Percentiles rank a stretch among this genome's conserved stretches.
These are phyloP conservation scores for Urochloa ruziziensis DNA, from an alignment of 176 grass and related monocot genomes.

Conservation along the genomic window DNA sequence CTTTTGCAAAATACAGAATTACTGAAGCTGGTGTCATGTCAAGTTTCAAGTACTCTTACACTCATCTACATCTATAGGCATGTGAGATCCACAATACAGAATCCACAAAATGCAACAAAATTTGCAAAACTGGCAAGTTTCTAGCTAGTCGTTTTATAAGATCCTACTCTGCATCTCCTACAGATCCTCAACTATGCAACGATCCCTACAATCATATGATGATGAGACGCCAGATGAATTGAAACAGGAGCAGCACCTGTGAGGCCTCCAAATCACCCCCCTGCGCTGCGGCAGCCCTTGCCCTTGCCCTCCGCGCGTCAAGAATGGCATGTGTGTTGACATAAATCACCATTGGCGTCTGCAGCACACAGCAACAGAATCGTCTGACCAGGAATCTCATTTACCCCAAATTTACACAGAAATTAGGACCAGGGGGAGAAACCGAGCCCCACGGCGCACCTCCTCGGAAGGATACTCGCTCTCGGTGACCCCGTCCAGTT, in stretches of 20 bases:
- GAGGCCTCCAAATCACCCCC: slow-evolving; percentile 53
- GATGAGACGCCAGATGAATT: background rate
- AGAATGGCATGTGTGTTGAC: slow-evolving; percentile 80
- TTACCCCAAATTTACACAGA: slow-evolving; percentile 2
- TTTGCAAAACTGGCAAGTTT: background rate
- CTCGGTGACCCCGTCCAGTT: slow-evolving; percentile 80
- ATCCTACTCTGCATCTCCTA: background rate
- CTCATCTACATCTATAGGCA: background rate
- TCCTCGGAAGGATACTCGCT: slow-evolving; percentile 88
- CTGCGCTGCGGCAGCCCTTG: slow-evolving; percentile 49
- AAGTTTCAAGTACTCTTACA: background rate
- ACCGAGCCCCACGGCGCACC: slow-evolving; percentile 20
- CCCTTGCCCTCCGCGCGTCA: slow-evolving; percentile 56
- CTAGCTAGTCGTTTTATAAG: background rate
- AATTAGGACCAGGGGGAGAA: background rate
- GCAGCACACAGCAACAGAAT: background rate
- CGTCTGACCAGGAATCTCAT: background rate
- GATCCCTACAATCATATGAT: background rate
- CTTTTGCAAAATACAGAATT: background rate
- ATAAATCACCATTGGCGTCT: slow-evolving; percentile 89
- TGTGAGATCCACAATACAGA: background rate
- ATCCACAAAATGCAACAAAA: background rate
- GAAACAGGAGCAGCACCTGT: slow-evolving; percentile 31
- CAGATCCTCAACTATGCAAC: background rate
- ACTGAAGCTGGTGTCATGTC: background rate